Base-by-base conservation (phyloP, 495 filamentous ascomycete species). In the Penicillium subrubescens region DNA sequence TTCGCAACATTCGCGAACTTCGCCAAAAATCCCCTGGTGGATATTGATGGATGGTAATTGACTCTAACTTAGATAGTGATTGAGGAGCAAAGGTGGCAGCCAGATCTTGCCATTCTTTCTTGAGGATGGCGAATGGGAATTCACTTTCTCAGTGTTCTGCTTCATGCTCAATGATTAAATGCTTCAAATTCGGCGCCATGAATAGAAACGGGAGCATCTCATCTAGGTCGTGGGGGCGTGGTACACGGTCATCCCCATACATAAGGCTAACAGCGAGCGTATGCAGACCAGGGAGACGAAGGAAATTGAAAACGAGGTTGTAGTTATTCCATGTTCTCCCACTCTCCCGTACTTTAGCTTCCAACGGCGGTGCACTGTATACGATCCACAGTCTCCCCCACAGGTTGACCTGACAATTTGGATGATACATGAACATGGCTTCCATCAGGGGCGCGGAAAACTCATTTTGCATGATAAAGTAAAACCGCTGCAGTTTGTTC, bases 171-270 rank as follows among this genome's bases (percentile, higher is more conserved):
- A 62, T 33, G 37, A 31, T 12, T 11, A 62, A 35, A 29, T 62
- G 51, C 21, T 62, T 62, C 51, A 62, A 25, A 15, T 21, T 33
- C 14, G 59, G 48, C 33, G 25, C 35, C 8, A 15, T 21, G 14
- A 61, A 4, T n/a, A 55, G 50, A 25, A 61, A 54, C 29, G 59
- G 48, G 17, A 61, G 35, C 59, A 61, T 61, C 23, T 61, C 50
- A 10, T 54, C 48, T 7, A 55, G n/a, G 10, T 44, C 21, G 31
- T 33, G 19, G 8, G 11, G 25, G 6, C 48, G 15, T 8, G 23
- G 14, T 44, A 12, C 23, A 27, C 21, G 25, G 14, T 17, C 15
- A 11, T 53, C 3, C 21, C 50, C 27, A 31, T 33, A 12, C 27
- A 53, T 31, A 17, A 53, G 25, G 27, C 2, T 33, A 21, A 53